A percentile compares a stretch with the other conserved stretches of the same genome.
phyloP scores from a whole-genome alignment of 108 stramenopile genomes.

The Nannochloropsis gaditana region DNA sequence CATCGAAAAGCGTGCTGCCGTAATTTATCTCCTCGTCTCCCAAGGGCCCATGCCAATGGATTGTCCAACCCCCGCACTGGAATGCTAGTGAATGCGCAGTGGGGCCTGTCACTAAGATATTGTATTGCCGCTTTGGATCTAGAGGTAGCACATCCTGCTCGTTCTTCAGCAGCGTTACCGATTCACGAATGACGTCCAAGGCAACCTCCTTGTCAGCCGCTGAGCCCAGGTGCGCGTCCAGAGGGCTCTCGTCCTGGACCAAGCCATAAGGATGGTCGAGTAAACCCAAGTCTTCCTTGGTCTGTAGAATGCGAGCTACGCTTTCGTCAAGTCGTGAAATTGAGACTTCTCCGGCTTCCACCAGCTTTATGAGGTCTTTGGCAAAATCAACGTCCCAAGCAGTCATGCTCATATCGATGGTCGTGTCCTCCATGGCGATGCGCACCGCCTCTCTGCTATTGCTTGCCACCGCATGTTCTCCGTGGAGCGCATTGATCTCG shows the following conservation, averaged over 20 bases:
- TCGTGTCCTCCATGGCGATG: constrained; percentile 60
- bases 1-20: constrained; percentile 35
- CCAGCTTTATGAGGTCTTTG: constrained; percentile 36
- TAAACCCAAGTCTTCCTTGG: constrained; percentile 66
- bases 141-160: constrained; percentile 24
- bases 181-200: constrained; percentile 60
- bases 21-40: not conserved
- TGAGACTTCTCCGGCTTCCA: constrained; percentile 32
- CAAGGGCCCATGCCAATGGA: constrained; percentile 62
- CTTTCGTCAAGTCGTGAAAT: constrained; percentile 54
- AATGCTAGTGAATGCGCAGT: constrained; percentile 60
- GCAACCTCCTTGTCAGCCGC: constrained; percentile 52
- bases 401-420: constrained; percentile 72
- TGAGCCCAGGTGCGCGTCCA: constrained; percentile 43
- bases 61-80: constrained; percentile 60
- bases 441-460: constrained; percentile 25
- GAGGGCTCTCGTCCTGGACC: constrained; percentile 40
- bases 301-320: constrained; percentile 58
- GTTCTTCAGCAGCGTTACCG: constrained; percentile 65
- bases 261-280: constrained; percentile 57
- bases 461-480: not conserved
- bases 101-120: constrained; percentile 69
- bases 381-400: constrained; percentile 51
- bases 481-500: constrained; percentile 56
- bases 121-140: constrained; percentile 27